These are phyloP conservation scores for Cicer judaicum DNA, from an alignment of 306 rosid species.

Conservation along the genomic window DNA sequence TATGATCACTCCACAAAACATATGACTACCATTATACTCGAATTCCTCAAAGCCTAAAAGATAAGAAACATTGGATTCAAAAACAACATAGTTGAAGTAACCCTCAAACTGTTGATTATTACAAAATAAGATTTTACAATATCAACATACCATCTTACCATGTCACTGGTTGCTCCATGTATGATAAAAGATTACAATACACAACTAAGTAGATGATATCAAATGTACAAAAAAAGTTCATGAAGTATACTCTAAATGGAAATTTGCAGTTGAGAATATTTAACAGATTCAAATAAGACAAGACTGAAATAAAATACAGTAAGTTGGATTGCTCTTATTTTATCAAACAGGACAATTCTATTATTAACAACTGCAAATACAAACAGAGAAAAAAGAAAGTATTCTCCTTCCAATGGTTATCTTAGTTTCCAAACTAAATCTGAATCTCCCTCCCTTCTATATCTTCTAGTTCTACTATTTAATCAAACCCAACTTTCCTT, in stretches of 20 bases:
- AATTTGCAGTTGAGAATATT: slow-evolving; percentile 20
- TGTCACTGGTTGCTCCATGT: slow-evolving; percentile 22
- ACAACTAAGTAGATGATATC: slow-evolving; percentile 15
- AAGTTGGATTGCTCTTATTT: background rate
- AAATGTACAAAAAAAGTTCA: slow-evolving; percentile 9
- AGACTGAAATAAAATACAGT: slow-evolving; percentile 9
- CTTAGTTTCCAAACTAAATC: slow-evolving; percentile 24
- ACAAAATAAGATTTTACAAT: background rate
- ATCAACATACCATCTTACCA: slow-evolving; percentile 15
- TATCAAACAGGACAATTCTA: background rate
- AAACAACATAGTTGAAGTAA: slow-evolving; percentile 2
- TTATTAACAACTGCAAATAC: background rate
- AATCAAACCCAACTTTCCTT: background rate
- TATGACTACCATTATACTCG: slow-evolving; percentile 19
- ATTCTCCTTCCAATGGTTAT: slow-evolving; percentile 9
- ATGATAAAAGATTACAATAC: slow-evolving; percentile 1
- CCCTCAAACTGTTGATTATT: slow-evolving; percentile 15
- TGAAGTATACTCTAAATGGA: background rate
- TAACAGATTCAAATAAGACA: background rate
- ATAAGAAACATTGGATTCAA: background rate
- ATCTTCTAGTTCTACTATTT: background rate
- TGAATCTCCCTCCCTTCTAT: background rate
- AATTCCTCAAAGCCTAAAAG: background rate
- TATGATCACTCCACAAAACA: slow-evolving; percentile 23
- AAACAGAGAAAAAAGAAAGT: background rate